Evolutionary conservation across 2,329 filamentous ascomycete species (phyloP).

Genomic region (Harringtonia lauricola): DNA sequence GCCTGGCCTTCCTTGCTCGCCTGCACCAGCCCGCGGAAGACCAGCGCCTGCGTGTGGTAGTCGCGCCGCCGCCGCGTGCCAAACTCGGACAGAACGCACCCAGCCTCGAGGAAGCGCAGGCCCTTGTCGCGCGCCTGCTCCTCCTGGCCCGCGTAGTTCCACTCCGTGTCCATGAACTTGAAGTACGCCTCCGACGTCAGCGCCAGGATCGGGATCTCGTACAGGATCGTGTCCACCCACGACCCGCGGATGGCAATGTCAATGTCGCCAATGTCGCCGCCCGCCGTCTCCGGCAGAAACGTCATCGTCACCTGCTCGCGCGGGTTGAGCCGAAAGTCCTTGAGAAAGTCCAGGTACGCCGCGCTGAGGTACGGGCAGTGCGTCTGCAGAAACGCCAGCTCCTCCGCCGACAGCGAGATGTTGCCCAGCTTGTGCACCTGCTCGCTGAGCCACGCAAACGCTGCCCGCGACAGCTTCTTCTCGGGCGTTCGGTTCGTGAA

Average conservation of each 20-base stretch:
- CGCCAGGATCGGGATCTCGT: slow-evolving; percentile 90
- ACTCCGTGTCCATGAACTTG: slow-evolving; percentile 88
- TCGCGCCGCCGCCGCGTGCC: slow-evolving; percentile 81
- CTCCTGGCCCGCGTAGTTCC: slow-evolving; percentile 79
- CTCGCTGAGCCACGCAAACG: slow-evolving; percentile 73
- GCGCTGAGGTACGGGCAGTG: slow-evolving; percentile 72
- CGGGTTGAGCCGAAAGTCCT: slow-evolving; percentile 70
- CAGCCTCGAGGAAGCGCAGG: slow-evolving; percentile 61
- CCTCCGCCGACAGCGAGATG: slow-evolving; percentile 67
- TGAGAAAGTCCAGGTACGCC: slow-evolving; percentile 71
- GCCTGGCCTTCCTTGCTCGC: slow-evolving; percentile 61
- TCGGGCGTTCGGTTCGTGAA: slow-evolving; percentile 94
- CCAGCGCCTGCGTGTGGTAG: slow-evolving; percentile 88
- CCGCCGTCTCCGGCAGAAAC: slow-evolving; percentile 48
- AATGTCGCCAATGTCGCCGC: slow-evolving; percentile 60
- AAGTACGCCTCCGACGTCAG: slow-evolving; percentile 95
- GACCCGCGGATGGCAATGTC: slow-evolving; percentile 66
- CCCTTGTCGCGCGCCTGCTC: slow-evolving; percentile 79
- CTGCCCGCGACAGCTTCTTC: slow-evolving; percentile 76
- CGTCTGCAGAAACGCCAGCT: slow-evolving; percentile 65
- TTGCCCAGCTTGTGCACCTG: slow-evolving; percentile 81
- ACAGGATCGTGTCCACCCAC: slow-evolving; percentile 94
- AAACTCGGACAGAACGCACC: slow-evolving; percentile 89
- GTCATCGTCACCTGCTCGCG: slow-evolving; percentile 65
- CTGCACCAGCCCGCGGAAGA: slow-evolving; percentile 74